These are phyloP conservation scores for Leishmania braziliensis DNA, from an alignment of 208 protist species.

Conservation along the genomic window DNA sequence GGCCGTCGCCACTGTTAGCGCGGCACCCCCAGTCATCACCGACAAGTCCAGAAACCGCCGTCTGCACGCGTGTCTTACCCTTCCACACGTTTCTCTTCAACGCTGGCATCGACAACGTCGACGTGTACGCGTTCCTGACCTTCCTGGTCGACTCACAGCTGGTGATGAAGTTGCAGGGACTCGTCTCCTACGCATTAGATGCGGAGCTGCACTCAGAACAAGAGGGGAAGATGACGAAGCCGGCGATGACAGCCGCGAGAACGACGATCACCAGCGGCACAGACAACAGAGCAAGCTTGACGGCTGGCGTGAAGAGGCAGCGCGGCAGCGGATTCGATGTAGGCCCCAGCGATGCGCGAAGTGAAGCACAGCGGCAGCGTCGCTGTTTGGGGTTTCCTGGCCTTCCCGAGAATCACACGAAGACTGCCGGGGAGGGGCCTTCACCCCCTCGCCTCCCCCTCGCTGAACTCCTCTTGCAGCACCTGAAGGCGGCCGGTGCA, in stretches of 20 bases:
- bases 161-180: conserved; percentile 73
- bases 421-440: neutral
- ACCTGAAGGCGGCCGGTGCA: neutral
- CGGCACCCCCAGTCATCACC: neutral
- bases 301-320: conserved; percentile 2
- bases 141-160: conserved; percentile 71
- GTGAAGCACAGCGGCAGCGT: conserved; percentile 8
- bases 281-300: neutral
- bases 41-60: neutral
- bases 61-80: conserved; percentile 18
- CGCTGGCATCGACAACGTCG: conserved; percentile 70
- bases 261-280: neutral
- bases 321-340: neutral
- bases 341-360: neutral
- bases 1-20: neutral
- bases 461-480: conserved; percentile 1
- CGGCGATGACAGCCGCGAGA: neutral
- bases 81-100: conserved; percentile 75
- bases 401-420: neutral
- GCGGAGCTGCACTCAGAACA: conserved; percentile 1
- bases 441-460: neutral
- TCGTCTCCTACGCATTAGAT: conserved; percentile 35
- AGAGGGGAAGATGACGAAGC: neutral
- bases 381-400: neutral
- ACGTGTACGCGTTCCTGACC: conserved; percentile 57